Evolutionary conservation across 208 protist genomes (phyloP).

Genomic region (Wallacemonas collosoma): DNA sequence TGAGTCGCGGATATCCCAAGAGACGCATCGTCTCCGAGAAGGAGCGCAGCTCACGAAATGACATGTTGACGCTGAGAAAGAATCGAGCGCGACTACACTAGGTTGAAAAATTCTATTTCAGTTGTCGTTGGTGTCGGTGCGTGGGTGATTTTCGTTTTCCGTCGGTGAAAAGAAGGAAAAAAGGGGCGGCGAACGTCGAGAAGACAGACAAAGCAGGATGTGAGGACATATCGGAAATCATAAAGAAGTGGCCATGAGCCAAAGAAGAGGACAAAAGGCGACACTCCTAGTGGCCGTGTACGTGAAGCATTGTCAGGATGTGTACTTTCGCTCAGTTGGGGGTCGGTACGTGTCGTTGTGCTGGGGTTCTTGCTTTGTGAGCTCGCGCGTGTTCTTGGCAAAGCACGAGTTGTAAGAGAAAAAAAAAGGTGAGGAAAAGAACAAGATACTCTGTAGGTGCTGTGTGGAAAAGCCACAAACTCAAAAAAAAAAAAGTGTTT

Average conservation of each 20-base stretch:
- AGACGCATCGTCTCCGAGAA: slow-evolving; percentile 96
- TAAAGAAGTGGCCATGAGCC: background rate
- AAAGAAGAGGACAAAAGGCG: background rate
- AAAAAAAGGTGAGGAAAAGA: slow-evolving; percentile 23
- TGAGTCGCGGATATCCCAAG: slow-evolving; percentile 94
- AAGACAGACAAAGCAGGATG: too few species aligned
- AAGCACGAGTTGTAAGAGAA: slow-evolving; percentile 6
- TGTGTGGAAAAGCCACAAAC: background rate
- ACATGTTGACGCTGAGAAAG: slow-evolving; percentile 53
- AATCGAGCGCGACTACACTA: background rate
- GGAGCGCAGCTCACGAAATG: slow-evolving; percentile 92
- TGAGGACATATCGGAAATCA: background rate
- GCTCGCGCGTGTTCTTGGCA: slow-evolving; percentile 6
- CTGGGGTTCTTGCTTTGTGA: background rate
- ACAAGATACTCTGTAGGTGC: slow-evolving; percentile 14
- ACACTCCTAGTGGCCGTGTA: too few species aligned
- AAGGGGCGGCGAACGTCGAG: background rate
- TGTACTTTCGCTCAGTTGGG: too few species aligned
- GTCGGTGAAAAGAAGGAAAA: background rate
- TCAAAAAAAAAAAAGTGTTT: background rate
- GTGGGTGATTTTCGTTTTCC: too few species aligned
- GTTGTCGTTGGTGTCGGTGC: too few species aligned
- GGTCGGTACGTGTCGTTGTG: too few species aligned
- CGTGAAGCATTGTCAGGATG: too few species aligned
- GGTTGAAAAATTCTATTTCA: background rate